Evolutionary conservation across 2,329 filamentous ascomycete genomes (phyloP).

Genomic region (Monilinia aucupariae): DNA sequence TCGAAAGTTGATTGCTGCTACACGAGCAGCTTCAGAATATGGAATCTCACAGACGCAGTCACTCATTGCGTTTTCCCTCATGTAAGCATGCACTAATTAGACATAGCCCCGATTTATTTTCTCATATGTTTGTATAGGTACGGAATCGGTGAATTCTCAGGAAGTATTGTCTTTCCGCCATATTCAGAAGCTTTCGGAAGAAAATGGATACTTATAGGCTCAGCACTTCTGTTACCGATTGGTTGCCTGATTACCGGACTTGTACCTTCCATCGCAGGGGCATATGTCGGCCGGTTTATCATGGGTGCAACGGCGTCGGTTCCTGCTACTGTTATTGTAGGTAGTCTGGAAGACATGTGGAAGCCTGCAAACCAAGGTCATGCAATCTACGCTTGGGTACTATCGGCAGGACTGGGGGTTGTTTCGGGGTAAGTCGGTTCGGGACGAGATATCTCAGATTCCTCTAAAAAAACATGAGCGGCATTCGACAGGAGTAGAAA

Average conservation of each 20-base stretch:
- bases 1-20: slow-evolving; percentile 5
- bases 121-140: slow-evolving; percentile 4
- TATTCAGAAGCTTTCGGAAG: slow-evolving; percentile 38
- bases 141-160: slow-evolving; percentile 36
- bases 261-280: slow-evolving; percentile 36
- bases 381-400: slow-evolving; percentile 43
- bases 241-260: slow-evolving; percentile 39
- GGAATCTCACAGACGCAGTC: slow-evolving; percentile 8
- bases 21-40: slow-evolving; percentile 6
- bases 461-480: background rate
- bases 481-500: background rate
- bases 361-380: slow-evolving; percentile 42
- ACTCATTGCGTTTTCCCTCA: slow-evolving; percentile 6
- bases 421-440: slow-evolving; percentile 21
- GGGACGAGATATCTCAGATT: too few species aligned
- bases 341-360: slow-evolving; percentile 47
- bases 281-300: slow-evolving; percentile 40
- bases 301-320: slow-evolving; percentile 44
- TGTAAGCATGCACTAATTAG: background rate
- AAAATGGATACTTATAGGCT: slow-evolving; percentile 35
- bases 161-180: slow-evolving; percentile 38
- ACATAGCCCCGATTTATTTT: background rate
- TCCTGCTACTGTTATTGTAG: slow-evolving; percentile 43
- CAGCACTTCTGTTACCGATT: slow-evolving; percentile 34
- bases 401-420: slow-evolving; percentile 40